Base-by-base conservation (phyloP, 1,284 basidiomycete genomes). In the Anthracocystis walkeri region DNA sequence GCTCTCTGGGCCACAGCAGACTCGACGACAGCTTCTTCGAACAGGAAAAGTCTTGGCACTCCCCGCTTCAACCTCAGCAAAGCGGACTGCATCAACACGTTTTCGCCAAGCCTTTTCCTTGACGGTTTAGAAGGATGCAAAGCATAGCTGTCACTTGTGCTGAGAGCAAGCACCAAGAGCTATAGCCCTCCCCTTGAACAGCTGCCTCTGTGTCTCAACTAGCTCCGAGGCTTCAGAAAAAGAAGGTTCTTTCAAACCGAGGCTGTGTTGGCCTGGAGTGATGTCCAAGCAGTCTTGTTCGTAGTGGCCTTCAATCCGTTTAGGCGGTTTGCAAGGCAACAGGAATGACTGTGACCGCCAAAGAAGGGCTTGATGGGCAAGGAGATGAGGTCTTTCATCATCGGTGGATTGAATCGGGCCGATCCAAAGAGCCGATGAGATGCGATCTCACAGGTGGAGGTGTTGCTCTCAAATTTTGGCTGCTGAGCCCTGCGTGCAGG, bases 221-320 rank as follows among this genome's bases (percentile, higher is more conserved):
- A 12, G 12, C 21, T 38, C 21, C 50, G 21, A 14, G 18, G 35
- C 8, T 20, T 4, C n/a, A 21, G 8, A 23, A 40, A 49, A 57
- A 41, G 66, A 68, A 68, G 50, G 29, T 63, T 63, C 60, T 68
- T 55, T 56, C 31, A 35, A 59, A 68, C 52, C 49, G 59, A 68
- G 65, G 65, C 65, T 68, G 56, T 68, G 65, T 42, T 48, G 1
- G 14, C 52, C 3, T 23, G 31, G 23, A 11, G 16, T 29, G 25
- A n/a, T 10, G 10, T 45, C 21, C 16, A 7, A 48, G 14, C 42
- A 44, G 20, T 38, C 35, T 38, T 2, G 11, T 35, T n/a, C n/a
- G n/a, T n/a, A n/a, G 11, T 38, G 14, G 4, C 12, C 6, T 4
- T 38, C 10, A 16, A 38, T 38, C 12, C 35, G 14, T 38, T 38